These are phyloP conservation scores for Peronospora belbahrii DNA, from an alignment of 352 stramenopile species.

Conservation along the genomic window DNA sequence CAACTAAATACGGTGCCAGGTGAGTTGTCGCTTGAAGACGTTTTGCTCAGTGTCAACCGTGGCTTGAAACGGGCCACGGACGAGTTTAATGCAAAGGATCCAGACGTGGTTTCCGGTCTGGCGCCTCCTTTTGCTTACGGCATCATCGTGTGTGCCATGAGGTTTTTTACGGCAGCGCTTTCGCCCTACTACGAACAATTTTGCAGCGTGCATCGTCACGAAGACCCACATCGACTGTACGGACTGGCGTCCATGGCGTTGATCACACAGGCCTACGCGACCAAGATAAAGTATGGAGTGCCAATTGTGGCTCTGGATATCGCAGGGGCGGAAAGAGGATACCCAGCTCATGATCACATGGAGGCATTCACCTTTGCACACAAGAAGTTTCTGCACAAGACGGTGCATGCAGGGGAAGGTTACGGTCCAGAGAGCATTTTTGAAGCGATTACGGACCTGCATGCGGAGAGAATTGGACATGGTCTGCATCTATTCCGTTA, in stretches of 20 bases:
- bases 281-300: constrained; percentile 53
- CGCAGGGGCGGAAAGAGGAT: constrained; percentile 71
- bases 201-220: constrained; percentile 66
- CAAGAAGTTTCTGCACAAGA: constrained; percentile 87
- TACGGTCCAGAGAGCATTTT: constrained; percentile 87
- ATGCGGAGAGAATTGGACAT: constrained; percentile 82
- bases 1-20: constrained; percentile 67
- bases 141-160: constrained; percentile 87
- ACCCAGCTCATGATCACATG: constrained; percentile 69
- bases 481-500: constrained; percentile 78
- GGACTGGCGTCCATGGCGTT: constrained; percentile 76
- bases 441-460: constrained; percentile 76
- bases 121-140: constrained; percentile 72
- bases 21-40: constrained; percentile 57
- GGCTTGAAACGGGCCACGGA: constrained; percentile 54
- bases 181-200: constrained; percentile 82
- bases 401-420: constrained; percentile 80
- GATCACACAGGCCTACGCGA: constrained; percentile 70
- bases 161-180: constrained; percentile 77
- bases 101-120: constrained; percentile 36
- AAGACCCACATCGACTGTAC: constrained; percentile 69
- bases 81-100: constrained; percentile 54
- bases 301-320: constrained; percentile 86
- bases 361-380: constrained; percentile 81
- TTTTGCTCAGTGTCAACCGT: constrained; percentile 59